phyloP scores from a whole-genome alignment of 768 basidiomycete species.

The Hemileccinum rubropunctum region DNA sequence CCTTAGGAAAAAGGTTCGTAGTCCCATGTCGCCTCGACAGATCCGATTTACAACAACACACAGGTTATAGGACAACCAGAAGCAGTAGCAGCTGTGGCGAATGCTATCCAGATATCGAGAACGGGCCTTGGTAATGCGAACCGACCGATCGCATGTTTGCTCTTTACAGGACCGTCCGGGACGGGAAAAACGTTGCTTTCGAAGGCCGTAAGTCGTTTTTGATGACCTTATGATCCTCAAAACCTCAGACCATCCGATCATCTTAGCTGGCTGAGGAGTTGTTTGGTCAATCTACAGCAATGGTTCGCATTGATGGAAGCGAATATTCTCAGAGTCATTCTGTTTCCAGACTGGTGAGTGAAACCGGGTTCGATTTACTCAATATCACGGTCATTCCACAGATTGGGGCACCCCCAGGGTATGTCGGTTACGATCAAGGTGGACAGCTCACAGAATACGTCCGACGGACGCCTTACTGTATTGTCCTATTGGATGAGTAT shows the following conservation, averaged over 20 bases:
- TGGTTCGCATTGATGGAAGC: slow-evolving; percentile 46
- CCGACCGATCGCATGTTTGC: slow-evolving; percentile 44
- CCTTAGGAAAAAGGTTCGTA: neutral
- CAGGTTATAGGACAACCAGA: slow-evolving; percentile 35
- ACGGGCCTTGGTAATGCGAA: slow-evolving; percentile 44
- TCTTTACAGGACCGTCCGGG: slow-evolving; percentile 40
- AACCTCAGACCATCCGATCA: neutral
- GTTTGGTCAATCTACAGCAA: slow-evolving; percentile 41
- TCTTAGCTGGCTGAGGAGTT: slow-evolving; percentile 40
- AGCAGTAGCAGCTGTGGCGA: slow-evolving; percentile 45
- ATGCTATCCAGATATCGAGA: slow-evolving; percentile 48
- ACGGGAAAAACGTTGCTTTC: slow-evolving; percentile 41
- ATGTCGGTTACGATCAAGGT: slow-evolving; percentile 43
- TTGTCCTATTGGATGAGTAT: slow-evolving; percentile 27
- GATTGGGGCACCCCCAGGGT: slow-evolving; percentile 37
- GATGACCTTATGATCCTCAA: neutral
- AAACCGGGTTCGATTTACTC: neutral
- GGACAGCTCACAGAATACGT: slow-evolving; percentile 46
- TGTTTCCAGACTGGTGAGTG: slow-evolving; percentile 35
- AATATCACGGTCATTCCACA: neutral
- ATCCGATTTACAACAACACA: neutral
- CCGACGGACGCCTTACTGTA: slow-evolving; percentile 38
- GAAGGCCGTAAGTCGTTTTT: neutral
- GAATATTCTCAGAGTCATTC: slow-evolving; percentile 45
- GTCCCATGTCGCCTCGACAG: neutral